phyloP scores from a whole-genome alignment of 768 basidiomycete species.

The Suillus decipiens region DNA sequence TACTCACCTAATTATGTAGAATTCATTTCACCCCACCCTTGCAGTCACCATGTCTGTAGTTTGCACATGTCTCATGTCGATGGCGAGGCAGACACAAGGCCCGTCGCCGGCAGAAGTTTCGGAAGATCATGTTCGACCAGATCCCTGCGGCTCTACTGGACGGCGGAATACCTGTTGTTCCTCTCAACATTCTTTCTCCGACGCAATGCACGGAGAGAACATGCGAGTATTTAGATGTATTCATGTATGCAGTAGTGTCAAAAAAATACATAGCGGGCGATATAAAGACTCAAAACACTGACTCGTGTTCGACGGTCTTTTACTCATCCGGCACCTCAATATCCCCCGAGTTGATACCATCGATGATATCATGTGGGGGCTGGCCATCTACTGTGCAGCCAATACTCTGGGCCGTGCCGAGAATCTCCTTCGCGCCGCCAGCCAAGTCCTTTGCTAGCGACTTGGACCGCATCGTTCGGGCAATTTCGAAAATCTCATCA shows the following conservation, averaged over 20 bases:
- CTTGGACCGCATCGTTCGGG: slow-evolving; percentile 93
- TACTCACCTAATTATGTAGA: no score
- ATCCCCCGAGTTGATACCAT: slow-evolving; percentile 81
- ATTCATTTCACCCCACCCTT: no score
- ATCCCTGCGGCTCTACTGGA: no score
- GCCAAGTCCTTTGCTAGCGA: slow-evolving; percentile 91
- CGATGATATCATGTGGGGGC: slow-evolving; percentile 92
- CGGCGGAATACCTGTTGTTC: slow-evolving; percentile 44
- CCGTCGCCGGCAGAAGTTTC: no score
- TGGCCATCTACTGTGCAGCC: slow-evolving; percentile 96
- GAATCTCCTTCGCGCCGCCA: slow-evolving; percentile 93
- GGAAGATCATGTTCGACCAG: no score
- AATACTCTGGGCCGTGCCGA: slow-evolving; percentile 95
- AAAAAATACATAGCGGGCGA: neutral
- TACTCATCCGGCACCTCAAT: slow-evolving; percentile 88
- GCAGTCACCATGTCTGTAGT: no score
- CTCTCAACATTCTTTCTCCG: slow-evolving; percentile 49
- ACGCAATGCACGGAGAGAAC: slow-evolving; percentile 83
- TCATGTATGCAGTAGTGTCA: neutral
- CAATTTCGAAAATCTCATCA: slow-evolving; percentile 93
- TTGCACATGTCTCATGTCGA: no score
- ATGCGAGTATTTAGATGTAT: slow-evolving; percentile 67
- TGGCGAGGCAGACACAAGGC: no score
- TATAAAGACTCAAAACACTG: neutral
- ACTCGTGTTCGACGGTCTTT: slow-evolving; percentile 21